Evolutionary conservation across 1,284 basidiomycete genomes (phyloP).

Genomic region (Serendipita sp.): DNA sequence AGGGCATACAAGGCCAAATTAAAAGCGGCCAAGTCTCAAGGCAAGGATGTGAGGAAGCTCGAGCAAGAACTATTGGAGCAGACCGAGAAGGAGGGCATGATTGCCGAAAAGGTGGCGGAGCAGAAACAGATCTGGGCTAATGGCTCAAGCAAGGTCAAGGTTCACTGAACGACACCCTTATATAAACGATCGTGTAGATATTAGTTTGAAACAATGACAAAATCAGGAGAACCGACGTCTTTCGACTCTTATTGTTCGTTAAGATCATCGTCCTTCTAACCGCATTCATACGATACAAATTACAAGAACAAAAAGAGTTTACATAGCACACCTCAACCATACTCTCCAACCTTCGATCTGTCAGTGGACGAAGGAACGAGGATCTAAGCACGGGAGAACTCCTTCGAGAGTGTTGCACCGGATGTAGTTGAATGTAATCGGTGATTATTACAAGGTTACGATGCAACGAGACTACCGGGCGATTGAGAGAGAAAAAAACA

Average conservation of each 20-base stretch:
- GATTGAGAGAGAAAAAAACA: background rate
- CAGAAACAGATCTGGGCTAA: background rate
- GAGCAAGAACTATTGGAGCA: slow-evolving; percentile 48
- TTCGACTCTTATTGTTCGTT: no score
- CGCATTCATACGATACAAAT: background rate
- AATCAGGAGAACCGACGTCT: no score
- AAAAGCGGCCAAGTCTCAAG: slow-evolving; percentile 31
- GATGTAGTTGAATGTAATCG: background rate
- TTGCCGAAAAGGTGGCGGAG: slow-evolving; percentile 53
- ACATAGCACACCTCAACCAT: background rate
- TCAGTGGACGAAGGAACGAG: background rate
- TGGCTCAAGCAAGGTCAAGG: slow-evolving; percentile 9
- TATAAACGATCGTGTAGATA: no score
- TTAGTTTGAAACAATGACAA: no score
- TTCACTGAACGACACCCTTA: slow-evolving; percentile 3
- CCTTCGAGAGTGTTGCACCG: background rate
- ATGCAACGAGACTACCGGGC: background rate
- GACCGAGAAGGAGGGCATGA: slow-evolving; percentile 56
- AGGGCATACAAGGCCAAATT: slow-evolving; percentile 56
- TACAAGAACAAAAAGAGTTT: background rate
- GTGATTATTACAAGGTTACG: background rate
- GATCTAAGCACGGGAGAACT: background rate
- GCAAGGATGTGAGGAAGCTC: slow-evolving; percentile 30
- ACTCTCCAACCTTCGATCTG: background rate
- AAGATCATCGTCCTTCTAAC: background rate